Evolutionary conservation across 805 yeast species (phyloP).

Genomic region (Candida vaughaniae): DNA sequence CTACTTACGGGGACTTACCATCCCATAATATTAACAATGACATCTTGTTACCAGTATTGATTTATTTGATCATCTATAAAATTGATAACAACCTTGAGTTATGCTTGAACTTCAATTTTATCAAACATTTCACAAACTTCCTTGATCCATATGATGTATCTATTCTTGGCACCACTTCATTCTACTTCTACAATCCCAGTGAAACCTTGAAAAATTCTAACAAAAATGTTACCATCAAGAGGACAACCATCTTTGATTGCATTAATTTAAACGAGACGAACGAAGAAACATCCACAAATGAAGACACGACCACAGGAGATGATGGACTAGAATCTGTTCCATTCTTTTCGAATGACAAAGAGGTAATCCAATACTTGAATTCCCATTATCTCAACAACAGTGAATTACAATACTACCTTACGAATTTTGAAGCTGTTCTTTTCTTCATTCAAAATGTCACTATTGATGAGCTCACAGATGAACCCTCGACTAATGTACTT

Average conservation of each 20-base stretch:
- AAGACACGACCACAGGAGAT: conserved; percentile 4
- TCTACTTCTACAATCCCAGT: conserved; percentile 22
- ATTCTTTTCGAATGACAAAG: conserved; percentile 31
- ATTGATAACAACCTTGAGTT: conserved; percentile 21
- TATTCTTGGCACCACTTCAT: conserved; percentile 3
- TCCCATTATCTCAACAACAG: conserved; percentile 34
- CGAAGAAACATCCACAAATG: conserved; percentile 1
- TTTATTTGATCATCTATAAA: conserved; percentile 34
- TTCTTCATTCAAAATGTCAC: conserved; percentile 37
- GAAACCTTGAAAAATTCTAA: conserved; percentile 9
- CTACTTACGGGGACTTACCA: conserved; percentile 17
- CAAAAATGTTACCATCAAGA: conserved; percentile 10
- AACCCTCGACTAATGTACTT: conserved; percentile 11
- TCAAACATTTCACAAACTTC: conserved; percentile 33
- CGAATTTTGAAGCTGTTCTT: conserved; percentile 43
- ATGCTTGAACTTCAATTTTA: conserved; percentile 35
- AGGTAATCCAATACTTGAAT: conserved; percentile 26
- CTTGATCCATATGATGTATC: conserved; percentile 30
- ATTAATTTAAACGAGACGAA: conserved; percentile 22
- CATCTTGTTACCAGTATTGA: conserved; percentile 38
- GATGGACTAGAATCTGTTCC: neutral
- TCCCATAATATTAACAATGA: conserved; percentile 35
- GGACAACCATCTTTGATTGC: conserved; percentile 26
- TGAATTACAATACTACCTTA: conserved; percentile 37
- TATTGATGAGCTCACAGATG: conserved; percentile 23